phyloP scores from a whole-genome alignment of 2,329 filamentous ascomycete species.

The Pezizomycotina sp. region DNA sequence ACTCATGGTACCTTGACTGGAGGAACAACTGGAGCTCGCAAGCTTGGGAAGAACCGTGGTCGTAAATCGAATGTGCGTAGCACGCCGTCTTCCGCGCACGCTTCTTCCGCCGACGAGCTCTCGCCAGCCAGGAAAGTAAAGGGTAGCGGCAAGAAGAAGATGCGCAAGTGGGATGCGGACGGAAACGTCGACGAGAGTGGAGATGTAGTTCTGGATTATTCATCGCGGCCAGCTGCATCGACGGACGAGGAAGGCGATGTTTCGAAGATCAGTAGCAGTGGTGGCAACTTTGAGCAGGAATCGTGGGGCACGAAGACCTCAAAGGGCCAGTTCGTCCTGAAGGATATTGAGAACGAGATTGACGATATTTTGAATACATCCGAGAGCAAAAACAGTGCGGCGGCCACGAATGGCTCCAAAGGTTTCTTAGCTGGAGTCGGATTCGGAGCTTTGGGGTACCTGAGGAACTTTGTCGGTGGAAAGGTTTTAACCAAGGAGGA shows the following conservation, averaged over 20 bases:
- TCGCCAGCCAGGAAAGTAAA: constrained; percentile 33
- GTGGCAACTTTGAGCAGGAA: too few species aligned
- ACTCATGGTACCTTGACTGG: too few species aligned
- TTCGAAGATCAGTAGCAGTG: constrained; percentile 51
- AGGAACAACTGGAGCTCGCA: too few species aligned
- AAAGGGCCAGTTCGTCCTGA: constrained; percentile 85
- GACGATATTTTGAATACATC: constrained; percentile 67
- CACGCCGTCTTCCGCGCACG: constrained; percentile 40
- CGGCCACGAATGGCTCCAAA: constrained; percentile 55
- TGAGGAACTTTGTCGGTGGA: constrained; percentile 87
- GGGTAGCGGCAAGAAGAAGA: constrained; percentile 54
- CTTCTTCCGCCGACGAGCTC: constrained; percentile 72
- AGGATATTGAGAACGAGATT: constrained; percentile 84
- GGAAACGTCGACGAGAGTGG: constrained; percentile 72
- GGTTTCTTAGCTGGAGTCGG: constrained; percentile 54
- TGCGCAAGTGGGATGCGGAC: constrained; percentile 81
- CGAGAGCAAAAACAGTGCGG: constrained; percentile 33
- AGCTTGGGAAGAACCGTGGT: too few species aligned
- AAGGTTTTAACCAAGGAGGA: constrained; percentile 82
- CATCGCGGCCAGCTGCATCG: constrained; percentile 40
- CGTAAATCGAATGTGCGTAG: constrained; percentile 49
- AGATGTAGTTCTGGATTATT: constrained; percentile 74
- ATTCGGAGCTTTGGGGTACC: constrained; percentile 42
- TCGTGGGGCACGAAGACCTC: constrained; percentile 72
- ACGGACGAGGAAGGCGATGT: constrained; percentile 39